These are phyloP conservation scores for Podospora fimiseda DNA, from an alignment of 495 filamentous ascomycete genomes.

Conservation along the genomic window DNA sequence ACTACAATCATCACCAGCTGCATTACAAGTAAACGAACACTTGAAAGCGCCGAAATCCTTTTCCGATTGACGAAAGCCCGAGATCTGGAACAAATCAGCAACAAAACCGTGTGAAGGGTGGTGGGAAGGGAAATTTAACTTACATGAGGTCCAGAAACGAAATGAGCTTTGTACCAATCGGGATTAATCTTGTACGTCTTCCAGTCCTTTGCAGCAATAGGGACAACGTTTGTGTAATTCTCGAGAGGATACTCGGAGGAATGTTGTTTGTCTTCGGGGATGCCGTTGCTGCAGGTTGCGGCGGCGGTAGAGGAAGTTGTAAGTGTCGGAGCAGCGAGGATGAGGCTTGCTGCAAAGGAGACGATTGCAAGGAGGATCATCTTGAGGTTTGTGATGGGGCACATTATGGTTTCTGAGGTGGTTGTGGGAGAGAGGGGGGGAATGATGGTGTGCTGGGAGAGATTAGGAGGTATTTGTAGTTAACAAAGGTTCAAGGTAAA, in stretches of 20 bases:
- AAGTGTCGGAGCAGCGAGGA: slow-evolving; percentile 2
- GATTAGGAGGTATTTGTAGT: no score
- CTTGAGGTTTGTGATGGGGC: no score
- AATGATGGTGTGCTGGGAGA: no score
- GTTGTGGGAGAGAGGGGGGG: no score
- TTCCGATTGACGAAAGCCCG: slow-evolving; percentile 6
- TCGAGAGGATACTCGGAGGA: slow-evolving; percentile 11
- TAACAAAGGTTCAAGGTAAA: no score
- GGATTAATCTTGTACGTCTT: slow-evolving; percentile 14
- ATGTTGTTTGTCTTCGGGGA: slow-evolving; percentile 12
- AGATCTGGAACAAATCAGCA: no score
- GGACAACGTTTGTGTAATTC: slow-evolving; percentile 18
- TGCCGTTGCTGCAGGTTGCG: slow-evolving; percentile 16
- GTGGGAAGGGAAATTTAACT: not conserved
- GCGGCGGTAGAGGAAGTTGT: not conserved
- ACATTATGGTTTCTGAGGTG: no score
- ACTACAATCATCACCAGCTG: slow-evolving; percentile 14
- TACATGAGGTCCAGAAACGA: slow-evolving; percentile 24
- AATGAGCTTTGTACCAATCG: slow-evolving; percentile 19
- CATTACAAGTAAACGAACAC: slow-evolving; percentile 34
- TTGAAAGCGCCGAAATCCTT: slow-evolving; percentile 28
- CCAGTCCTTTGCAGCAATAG: slow-evolving; percentile 8
- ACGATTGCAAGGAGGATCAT: not conserved
- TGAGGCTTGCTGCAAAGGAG: not conserved
- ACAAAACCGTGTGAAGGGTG: no score